Conservation (phyloP, 257 asterid species). For the Plantago major region DNA sequence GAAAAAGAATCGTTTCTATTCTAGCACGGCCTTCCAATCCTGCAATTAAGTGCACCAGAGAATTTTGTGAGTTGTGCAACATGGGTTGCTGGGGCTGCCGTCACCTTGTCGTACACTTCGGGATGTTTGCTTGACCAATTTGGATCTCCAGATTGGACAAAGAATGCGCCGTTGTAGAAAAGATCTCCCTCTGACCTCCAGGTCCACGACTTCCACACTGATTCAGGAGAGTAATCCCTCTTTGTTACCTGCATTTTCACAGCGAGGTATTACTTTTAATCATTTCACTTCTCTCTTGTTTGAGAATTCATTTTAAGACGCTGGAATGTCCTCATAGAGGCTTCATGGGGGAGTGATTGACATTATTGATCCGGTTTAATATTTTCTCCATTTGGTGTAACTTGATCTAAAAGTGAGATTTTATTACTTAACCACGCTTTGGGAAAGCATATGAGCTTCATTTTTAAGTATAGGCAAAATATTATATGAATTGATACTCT, state of each 20-base stretch:
- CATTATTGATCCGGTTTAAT: too few species aligned
- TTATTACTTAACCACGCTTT: too few species aligned
- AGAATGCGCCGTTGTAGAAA: conserved; percentile 70
- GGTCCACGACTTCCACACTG: conserved; percentile 63
- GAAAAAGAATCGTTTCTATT: neutral
- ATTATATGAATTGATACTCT: too few species aligned
- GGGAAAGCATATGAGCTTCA: too few species aligned
- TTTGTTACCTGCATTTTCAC: conserved; percentile 49
- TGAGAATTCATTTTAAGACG: too few species aligned
- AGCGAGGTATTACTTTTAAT: neutral
- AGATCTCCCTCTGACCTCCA: conserved; percentile 80
- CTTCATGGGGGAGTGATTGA: too few species aligned
- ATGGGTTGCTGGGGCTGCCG: neutral
- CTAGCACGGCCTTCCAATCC: conserved; percentile 24
- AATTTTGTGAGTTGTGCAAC: conserved; percentile 25
- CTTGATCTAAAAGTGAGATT: too few species aligned
- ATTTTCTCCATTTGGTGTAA: too few species aligned
- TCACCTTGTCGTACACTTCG: conserved; percentile 30
- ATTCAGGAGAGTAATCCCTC: conserved; percentile 38
- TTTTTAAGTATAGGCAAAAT: too few species aligned
- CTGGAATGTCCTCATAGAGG: too few species aligned
- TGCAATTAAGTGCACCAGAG: conserved; percentile 55
- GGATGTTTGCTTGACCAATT: conserved; percentile 39
- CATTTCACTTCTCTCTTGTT: too few species aligned
- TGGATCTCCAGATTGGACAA: conserved; percentile 57